Conservation (phyloP, 495 filamentous ascomycete species). For the Mycothermus thermophilus region DNA sequence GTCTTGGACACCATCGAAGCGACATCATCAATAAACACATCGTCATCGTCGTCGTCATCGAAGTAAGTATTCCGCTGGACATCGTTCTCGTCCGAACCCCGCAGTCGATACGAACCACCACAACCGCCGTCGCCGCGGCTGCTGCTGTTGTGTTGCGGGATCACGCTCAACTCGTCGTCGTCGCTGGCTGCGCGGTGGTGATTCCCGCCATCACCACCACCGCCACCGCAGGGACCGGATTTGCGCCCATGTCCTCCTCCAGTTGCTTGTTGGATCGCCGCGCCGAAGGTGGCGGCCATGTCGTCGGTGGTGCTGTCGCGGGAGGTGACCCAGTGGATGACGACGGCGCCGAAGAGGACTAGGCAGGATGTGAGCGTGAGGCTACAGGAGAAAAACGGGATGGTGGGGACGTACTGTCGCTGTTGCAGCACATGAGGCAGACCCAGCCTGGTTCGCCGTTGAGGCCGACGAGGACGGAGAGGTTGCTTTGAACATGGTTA, state of each 20-base stretch:
- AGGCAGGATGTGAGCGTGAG: neutral
- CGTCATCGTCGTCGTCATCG: no score
- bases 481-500: slow-evolving; percentile 34
- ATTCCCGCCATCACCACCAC: no score
- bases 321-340: slow-evolving; percentile 43
- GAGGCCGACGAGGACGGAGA: slow-evolving; percentile 35
- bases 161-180: neutral
- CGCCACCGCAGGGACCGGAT: no score
- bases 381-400: neutral
- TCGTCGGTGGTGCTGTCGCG: slow-evolving; percentile 22
- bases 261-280: no score
- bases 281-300: neutral
- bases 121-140: no score
- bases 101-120: no score
- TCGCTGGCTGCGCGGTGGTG: neutral
- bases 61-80: no score
- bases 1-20: no score
- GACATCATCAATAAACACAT: no score
- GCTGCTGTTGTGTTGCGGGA: no score
- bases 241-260: no score
- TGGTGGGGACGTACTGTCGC: slow-evolving; percentile 28
- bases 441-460: slow-evolving; percentile 43
- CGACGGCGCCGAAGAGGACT: slow-evolving; percentile 39
- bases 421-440: slow-evolving; percentile 43
- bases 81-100: no score